Evolutionary conservation across 495 filamentous ascomycete species (phyloP), one percentile per base, ranked within the genome.

Genomic region (Aspergillus sparsus): DNA sequence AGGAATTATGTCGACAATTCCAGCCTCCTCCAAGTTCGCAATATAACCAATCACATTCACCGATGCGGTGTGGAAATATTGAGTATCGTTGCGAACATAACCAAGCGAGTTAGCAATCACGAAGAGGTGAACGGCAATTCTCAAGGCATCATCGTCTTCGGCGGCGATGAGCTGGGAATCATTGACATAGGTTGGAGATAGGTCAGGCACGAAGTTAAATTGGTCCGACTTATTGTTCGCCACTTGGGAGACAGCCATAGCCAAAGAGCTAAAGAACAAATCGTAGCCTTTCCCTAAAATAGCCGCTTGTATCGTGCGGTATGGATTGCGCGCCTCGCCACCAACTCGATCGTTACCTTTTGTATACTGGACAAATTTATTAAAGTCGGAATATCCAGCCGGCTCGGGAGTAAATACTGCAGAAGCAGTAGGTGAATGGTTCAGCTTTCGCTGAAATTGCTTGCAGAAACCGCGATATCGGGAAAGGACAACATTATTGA

Each of bases 1-100:
- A 5, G 93, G 93, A 53, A 95, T 86, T 42, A 93, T 72, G 49
- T 91, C 85, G 45, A 87, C 82, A 49, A 94, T 81, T 9, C 85
- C 83, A 34, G 82, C 81, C 37, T 87, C 74, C 32, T 87, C 82
- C 11, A 98, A 80, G 58, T 88, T 87, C 62, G 90, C 85, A 57
- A 96, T 87, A 68, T 98, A 97, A 13, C 84, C 87, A 50, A 77
- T 70, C 1, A 90, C 81, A 60, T 94, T 81, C 9, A 78, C 58
- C 1, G 76, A 76, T 4, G 71, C 70, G 0, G 57, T 64, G 10
- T 77, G 64, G 7, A 64, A 45, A 55, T 74, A 76, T 18, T 70
- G 64, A 9, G 68, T 64, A 49, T 80, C 74, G 2, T 53, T 56
- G 27, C 68, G 69, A 15, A 69, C 66, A 50, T 81, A 78, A 15